Evolutionary conservation across 1,284 basidiomycete species (phyloP), one percentile per base, ranked within the genome.

Genomic region (Apiotrichum gamsii): DNA sequence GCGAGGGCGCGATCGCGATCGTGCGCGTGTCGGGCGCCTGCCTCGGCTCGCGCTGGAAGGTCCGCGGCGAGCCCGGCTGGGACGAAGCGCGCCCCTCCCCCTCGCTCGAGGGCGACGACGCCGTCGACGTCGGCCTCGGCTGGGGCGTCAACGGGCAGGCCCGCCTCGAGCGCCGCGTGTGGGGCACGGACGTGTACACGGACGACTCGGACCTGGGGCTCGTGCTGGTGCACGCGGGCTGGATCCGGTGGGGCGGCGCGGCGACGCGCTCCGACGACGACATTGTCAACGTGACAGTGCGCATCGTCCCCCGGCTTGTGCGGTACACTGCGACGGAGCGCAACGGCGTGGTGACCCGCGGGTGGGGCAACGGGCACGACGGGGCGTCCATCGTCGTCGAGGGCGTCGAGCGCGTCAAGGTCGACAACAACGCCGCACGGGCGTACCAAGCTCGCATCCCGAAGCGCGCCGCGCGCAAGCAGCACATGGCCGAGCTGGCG

Each of bases 161-260:
- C 16, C 51, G 50, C 47, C 45, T 31, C 8, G 53, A 67, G 23
- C 62, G 76, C 29, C 65, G 72, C 33, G 60, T 78, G 25, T 79
- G 78, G 78, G 78, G 78, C 6, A 78, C 77, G 4, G 78, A 79
- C 45, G 75, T 79, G 31, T 80, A 79, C 58, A 79, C 78, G n/a
- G 78, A 80, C 60, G 78, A 80, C 58, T 79, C 77, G 21, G 77
- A 79, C 57, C 65, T 78, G 5, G 65, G 78, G 1, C 72, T 74
- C 14, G 71, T 79, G 40, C 72, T 76, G 25, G 60, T 79, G 5
- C 78, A 80, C 58, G 74, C 75, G 1, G 78, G 78, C 11, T 79
- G 77, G 77, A 60, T 74, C 41, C 66, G 70, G 50, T 74, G 69
- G 64, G 54, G 47, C 19, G 43, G 33, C 36, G 39, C 20, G 29